phyloP scores from a whole-genome alignment of 169 alveolate species.

The Theileria annulata region DNA sequence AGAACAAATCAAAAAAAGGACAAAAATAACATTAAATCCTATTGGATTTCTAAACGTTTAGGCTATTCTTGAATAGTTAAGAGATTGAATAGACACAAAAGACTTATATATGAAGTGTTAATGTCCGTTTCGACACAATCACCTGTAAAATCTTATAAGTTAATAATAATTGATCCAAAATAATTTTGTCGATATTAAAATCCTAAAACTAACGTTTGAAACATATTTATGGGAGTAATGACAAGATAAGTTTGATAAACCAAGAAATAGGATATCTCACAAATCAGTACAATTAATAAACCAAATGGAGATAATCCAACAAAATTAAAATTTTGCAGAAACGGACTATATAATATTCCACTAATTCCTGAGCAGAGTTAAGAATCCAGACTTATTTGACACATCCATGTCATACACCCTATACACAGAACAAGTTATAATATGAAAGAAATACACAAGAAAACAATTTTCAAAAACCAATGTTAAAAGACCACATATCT shows the following conservation, averaged over 20 bases:
- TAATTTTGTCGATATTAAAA: not conserved
- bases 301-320: not conserved
- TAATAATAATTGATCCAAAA: not conserved
- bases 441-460: not conserved
- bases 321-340: not conserved
- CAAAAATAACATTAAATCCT: not conserved
- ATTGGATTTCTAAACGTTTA: not conserved
- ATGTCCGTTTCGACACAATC: not conserved
- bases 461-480: not conserved
- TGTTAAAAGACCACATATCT: not conserved
- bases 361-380: not conserved
- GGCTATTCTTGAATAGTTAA: not conserved
- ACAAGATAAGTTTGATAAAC: not conserved
- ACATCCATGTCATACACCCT: not conserved
- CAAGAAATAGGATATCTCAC: not conserved
- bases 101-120: not conserved
- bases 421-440: not conserved
- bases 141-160: not conserved
- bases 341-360: not conserved
- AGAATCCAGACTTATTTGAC: not conserved
- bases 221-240: not conserved
- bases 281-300: not conserved
- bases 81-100: not conserved
- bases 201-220: not conserved
- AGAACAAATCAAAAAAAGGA: not conserved